These are phyloP conservation scores for Phytophthora quininea DNA, from an alignment of 352 stramenopile species.

Conservation along the genomic window DNA sequence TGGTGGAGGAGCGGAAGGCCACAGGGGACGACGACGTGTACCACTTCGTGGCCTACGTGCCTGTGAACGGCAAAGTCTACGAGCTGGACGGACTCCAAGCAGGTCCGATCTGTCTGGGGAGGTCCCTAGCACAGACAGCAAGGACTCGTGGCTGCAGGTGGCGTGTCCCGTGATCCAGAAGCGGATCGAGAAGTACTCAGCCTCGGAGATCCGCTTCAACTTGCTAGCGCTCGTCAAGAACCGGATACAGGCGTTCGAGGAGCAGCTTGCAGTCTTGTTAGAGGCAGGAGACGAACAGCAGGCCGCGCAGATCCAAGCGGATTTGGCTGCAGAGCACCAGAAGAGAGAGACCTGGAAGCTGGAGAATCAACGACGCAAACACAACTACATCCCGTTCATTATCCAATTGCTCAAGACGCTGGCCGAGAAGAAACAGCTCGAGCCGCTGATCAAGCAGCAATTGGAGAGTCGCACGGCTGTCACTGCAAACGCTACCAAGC, in stretches of 20 bases:
- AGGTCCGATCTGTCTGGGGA: slow-evolving; percentile 91
- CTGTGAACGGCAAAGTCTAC: slow-evolving; percentile 90
- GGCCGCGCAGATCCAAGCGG: slow-evolving; percentile 52
- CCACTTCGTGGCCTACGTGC: slow-evolving; percentile 98
- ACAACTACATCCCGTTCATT: slow-evolving; percentile 98
- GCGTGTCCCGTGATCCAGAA: slow-evolving; percentile 93
- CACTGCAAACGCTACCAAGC: slow-evolving; percentile 25
- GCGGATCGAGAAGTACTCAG: slow-evolving; percentile 91
- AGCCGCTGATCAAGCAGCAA: slow-evolving; percentile 80
- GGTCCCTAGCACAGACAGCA: slow-evolving; percentile 27
- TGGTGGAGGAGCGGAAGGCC: slow-evolving; percentile 74
- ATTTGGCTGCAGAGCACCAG: slow-evolving; percentile 55
- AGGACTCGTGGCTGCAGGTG: slow-evolving; percentile 86
- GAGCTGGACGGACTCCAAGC: slow-evolving; percentile 95
- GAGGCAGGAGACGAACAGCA: slow-evolving; percentile 43
- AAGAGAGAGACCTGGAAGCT: slow-evolving; percentile 86
- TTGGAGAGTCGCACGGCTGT: slow-evolving; percentile 30
- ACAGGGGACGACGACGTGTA: slow-evolving; percentile 94
- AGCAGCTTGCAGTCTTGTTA: slow-evolving; percentile 48
- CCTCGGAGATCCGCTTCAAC: slow-evolving; percentile 97
- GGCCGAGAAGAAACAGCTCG: slow-evolving; percentile 88
- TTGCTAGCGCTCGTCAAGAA: slow-evolving; percentile 93
- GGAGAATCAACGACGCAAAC: slow-evolving; percentile 94
- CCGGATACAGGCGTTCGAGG: slow-evolving; percentile 60
- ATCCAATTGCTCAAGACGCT: slow-evolving; percentile 94